Evolutionary conservation across 306 rosid genomes (phyloP).

Genomic region (Acacia confusa): DNA sequence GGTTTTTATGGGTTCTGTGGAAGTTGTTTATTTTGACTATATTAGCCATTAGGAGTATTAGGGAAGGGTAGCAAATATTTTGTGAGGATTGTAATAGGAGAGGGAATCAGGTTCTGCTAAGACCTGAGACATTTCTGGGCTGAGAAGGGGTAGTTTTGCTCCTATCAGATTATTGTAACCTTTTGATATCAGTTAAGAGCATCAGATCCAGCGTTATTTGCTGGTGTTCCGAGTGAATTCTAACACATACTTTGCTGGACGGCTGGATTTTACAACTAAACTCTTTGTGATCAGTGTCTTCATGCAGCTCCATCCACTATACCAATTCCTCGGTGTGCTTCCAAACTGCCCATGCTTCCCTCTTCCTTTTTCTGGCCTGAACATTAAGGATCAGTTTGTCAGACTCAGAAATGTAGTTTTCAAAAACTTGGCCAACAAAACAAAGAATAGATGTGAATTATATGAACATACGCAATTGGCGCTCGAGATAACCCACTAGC

Average conservation of each 20-base stretch:
- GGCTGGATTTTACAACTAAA: constrained; percentile 79
- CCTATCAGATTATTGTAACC: no score
- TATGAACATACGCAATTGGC: constrained; percentile 66
- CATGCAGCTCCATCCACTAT: constrained; percentile 95
- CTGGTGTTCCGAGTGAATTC: no score
- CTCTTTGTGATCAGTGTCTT: constrained; percentile 76
- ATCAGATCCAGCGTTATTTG: no score
- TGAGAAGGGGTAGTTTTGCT: no score
- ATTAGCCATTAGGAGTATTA: no score
- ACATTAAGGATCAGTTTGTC: constrained; percentile 23
- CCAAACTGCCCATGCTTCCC: constrained; percentile 68
- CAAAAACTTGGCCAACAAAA: constrained; percentile 9
- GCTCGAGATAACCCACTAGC: constrained; percentile 88
- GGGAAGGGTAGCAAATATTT: no score
- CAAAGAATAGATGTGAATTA: constrained; percentile 8
- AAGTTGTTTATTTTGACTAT: no score
- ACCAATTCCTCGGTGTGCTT: constrained; percentile 78
- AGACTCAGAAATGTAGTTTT: constrained; percentile 28
- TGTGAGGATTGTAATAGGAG: no score
- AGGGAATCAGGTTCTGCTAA: no score
- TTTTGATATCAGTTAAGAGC: no score
- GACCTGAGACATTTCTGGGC: no score
- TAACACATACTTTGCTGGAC: constrained; percentile 97
- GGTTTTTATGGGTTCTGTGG: no score
- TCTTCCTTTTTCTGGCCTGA: constrained; percentile 86